A percentile compares a stretch with the other conserved stretches of the same genome.
Evolutionary conservation across 2,329 filamentous ascomycete genomes (phyloP).

Genomic region (Chrysosporium queenslandicum): DNA sequence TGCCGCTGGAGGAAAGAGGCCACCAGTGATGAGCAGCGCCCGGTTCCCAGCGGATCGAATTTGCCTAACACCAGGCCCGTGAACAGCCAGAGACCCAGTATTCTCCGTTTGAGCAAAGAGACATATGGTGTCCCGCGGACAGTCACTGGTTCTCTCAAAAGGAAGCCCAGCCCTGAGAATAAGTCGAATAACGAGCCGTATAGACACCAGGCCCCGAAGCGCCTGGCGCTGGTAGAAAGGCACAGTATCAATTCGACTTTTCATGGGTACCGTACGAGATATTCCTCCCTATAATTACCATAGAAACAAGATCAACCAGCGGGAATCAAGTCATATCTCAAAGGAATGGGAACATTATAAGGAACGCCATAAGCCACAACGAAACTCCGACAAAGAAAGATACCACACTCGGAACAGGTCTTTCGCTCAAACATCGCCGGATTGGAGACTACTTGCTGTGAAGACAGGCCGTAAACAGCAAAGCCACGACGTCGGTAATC

Average conservation of each 20-base stretch:
- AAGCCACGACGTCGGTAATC: background rate
- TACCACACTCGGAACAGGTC: background rate
- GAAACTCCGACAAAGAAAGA: background rate
- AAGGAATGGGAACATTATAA: background rate
- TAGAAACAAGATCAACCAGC: background rate
- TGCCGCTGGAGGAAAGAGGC: too few relatives aligned
- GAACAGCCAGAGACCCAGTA: background rate
- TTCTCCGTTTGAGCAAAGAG: background rate
- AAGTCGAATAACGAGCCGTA: too few relatives aligned
- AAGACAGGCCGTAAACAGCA: background rate
- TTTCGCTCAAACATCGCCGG: background rate
- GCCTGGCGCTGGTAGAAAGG: background rate
- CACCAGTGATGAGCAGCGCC: too few relatives aligned
- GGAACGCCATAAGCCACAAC: background rate
- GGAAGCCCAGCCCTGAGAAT: too few relatives aligned
- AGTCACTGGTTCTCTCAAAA: too few relatives aligned
- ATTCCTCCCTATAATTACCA: background rate
- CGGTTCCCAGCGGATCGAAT: too few relatives aligned
- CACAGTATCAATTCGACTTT: too few relatives aligned
- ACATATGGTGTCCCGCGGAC: too few relatives aligned
- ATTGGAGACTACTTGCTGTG: too few relatives aligned
- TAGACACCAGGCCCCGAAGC: too few relatives aligned
- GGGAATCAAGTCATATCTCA: background rate
- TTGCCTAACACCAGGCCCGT: too few relatives aligned
- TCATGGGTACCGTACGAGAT: too few relatives aligned